Conservation (phyloP, 2,329 filamentous ascomycete species). For the Hymenoscyphus albidus region DNA sequence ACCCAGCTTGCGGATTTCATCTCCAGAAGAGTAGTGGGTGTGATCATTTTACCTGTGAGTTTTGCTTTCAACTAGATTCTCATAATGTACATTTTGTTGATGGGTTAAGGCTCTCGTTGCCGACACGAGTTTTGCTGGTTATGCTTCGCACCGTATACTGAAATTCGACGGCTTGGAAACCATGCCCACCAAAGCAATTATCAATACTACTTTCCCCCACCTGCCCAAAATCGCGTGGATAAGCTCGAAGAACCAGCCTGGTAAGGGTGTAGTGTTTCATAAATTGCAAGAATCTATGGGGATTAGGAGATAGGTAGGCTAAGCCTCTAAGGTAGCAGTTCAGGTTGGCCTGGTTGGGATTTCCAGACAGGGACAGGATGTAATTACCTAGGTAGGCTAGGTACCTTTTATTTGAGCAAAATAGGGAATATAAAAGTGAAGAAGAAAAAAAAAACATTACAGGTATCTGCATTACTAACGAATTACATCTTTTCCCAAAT, state of each 20-base stretch:
- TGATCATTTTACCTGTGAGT: conserved; percentile 23
- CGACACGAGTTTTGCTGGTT: background rate
- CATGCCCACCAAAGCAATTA: background rate
- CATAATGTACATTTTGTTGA: background rate
- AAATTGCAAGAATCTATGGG: too few relatives aligned
- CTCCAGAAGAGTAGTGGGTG: conserved; percentile 21
- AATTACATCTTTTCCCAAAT: too few relatives aligned
- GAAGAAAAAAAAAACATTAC: too few relatives aligned
- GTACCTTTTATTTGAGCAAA: too few relatives aligned
- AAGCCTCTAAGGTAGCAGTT: background rate
- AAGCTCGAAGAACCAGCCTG: too few relatives aligned
- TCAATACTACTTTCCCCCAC: background rate
- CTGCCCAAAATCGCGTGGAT: too few relatives aligned
- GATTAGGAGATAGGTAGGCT: too few relatives aligned
- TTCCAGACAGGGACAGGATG: too few relatives aligned
- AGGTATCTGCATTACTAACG: too few relatives aligned
- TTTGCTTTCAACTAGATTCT: background rate
- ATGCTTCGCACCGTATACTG: background rate
- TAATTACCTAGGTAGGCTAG: too few relatives aligned
- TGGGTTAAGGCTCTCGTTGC: background rate
- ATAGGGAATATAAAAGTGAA: too few relatives aligned
- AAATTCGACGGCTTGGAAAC: background rate
- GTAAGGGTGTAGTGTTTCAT: too few relatives aligned
- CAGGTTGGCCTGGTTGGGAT: background rate
- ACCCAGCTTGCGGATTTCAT: conserved; percentile 13